Conservation (phyloP, 176 grass and related monocot genomes). For the Raddia guianensis region DNA sequence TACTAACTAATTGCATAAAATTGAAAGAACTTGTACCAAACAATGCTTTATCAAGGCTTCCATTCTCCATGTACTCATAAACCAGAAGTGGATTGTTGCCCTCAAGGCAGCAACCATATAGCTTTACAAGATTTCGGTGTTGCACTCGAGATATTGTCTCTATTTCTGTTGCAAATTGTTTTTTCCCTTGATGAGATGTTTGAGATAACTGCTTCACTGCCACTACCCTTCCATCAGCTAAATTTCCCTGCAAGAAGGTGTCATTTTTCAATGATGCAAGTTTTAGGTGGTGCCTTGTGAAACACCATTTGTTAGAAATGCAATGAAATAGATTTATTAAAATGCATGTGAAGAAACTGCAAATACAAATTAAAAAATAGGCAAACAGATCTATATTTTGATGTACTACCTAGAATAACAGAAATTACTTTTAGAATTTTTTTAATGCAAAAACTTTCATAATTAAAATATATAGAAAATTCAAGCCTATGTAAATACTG, state of each 20-base stretch:
- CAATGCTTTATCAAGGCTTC: slow-evolving; percentile 82
- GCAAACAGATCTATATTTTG: not conserved
- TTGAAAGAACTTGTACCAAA: slow-evolving; percentile 55
- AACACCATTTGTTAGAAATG: not conserved
- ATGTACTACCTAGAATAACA: not conserved
- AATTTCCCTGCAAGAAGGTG: slow-evolving; percentile 57
- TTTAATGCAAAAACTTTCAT: not conserved
- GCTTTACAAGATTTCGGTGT: slow-evolving; percentile 85
- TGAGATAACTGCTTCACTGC: slow-evolving; percentile 82
- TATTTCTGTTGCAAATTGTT: slow-evolving; percentile 82
- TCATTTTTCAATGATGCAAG: slow-evolving; percentile 9
- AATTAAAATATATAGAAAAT: not conserved
- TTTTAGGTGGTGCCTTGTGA: not conserved
- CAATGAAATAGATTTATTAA: not conserved
- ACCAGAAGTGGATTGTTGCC: slow-evolving; percentile 76
- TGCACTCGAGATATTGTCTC: slow-evolving; percentile 86
- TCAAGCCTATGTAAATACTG: not conserved
- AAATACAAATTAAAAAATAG: not conserved
- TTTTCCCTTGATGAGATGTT: slow-evolving; percentile 78
- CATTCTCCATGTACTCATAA: slow-evolving; percentile 87
- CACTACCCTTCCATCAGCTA: slow-evolving; percentile 70
- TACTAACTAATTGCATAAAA: not conserved
- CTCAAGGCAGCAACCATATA: slow-evolving; percentile 88
- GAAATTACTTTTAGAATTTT: slow-evolving; percentile 9
- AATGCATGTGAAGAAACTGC: not conserved